Evolutionary conservation across 129 eudicot genomes (phyloP).

Genomic region (Gnaphalium uliginosum): DNA sequence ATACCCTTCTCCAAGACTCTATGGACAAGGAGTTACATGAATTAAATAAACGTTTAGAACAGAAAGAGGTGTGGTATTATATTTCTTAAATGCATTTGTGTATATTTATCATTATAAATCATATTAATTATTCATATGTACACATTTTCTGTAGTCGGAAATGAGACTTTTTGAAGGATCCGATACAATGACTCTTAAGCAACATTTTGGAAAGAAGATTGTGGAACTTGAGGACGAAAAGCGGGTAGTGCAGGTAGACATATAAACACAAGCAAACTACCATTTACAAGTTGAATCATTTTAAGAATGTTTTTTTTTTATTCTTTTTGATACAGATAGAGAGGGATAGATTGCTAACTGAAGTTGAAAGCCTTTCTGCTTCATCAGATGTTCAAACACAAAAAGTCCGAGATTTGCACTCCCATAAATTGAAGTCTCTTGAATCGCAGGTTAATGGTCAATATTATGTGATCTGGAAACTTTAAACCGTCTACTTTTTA

Average conservation of each 20-base stretch:
- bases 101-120: not conserved
- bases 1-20: conserved; percentile 79
- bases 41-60: conserved; percentile 78
- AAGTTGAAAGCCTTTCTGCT: conserved; percentile 85
- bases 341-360: conserved; percentile 88
- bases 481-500: not conserved
- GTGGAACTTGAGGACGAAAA: conserved; percentile 97
- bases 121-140: not conserved
- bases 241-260: conserved; percentile 82
- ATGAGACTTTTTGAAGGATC: conserved; percentile 85
- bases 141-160: conserved; percentile 64
- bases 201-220: conserved; percentile 94
- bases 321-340: conserved; percentile 57
- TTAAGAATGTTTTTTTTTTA: not conserved
- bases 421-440: conserved; percentile 83
- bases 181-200: conserved; percentile 90
- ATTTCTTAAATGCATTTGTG: not conserved
- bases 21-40: conserved; percentile 94
- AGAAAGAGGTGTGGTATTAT: conserved; percentile 65
- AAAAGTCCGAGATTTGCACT: conserved; percentile 77
- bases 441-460: conserved; percentile 72
- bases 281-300: not conserved
- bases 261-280: conserved; percentile 13
- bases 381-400: conserved; percentile 82
- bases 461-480: not conserved